Evolutionary conservation across 345 rosid genomes (phyloP).

Genomic region (Diplotaxis tenuifolia): DNA sequence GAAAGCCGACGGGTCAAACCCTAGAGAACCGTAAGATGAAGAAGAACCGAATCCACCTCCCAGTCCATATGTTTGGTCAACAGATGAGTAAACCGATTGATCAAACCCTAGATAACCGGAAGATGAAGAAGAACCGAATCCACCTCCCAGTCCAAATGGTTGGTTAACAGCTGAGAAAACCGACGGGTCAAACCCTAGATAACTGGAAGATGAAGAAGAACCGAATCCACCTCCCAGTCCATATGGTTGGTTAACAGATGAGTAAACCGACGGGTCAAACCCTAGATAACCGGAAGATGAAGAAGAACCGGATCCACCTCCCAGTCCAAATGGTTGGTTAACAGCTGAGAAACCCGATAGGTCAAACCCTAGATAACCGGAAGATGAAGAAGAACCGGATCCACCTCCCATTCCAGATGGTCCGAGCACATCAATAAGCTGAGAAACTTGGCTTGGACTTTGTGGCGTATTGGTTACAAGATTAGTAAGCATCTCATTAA

Average conservation of each 20-base stretch:
- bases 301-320: neutral
- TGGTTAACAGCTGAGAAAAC: neutral
- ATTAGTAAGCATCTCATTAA: slow-evolving; percentile 18
- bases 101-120: slow-evolving; percentile 9
- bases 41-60: slow-evolving; percentile 7
- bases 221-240: neutral
- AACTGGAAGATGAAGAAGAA: neutral
- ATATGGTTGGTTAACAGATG: too few relatives aligned
- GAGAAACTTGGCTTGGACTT: slow-evolving; percentile 23
- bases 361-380: neutral
- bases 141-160: neutral
- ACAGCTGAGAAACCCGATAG: neutral
- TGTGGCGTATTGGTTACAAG: slow-evolving; percentile 15
- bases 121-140: slow-evolving; percentile 8
- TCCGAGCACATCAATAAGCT: slow-evolving; percentile 15
- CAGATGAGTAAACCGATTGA: neutral
- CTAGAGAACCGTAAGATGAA: neutral
- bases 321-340: too few relatives aligned
- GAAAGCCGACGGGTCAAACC: slow-evolving; percentile 19
- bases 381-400: neutral
- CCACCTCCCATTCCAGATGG: slow-evolving; percentile 14
- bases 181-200: neutral
- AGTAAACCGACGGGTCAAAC: neutral
- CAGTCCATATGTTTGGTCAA: neutral
- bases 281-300: neutral